A percentile compares a stretch with the other conserved stretches of the same genome.
Evolutionary conservation across 1,284 basidiomycete species (phyloP).

Genomic region (Psilocybe mexicana): DNA sequence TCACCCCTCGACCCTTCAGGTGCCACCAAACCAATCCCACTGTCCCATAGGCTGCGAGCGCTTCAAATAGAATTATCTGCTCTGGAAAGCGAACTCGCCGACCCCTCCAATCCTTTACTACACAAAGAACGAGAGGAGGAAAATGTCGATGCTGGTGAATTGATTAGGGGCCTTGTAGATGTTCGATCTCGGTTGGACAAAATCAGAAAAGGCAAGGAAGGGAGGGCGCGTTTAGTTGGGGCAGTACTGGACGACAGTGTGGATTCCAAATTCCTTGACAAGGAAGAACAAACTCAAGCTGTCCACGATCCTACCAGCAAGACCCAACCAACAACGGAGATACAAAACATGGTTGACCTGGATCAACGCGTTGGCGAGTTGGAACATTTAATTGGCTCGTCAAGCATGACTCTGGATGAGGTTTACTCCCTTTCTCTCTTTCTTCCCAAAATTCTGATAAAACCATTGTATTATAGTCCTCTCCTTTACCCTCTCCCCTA

Average conservation of each 20-base stretch:
- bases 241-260: conserved; percentile 51
- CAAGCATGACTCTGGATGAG: conserved; percentile 71
- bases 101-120: conserved; percentile 69
- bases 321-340: conserved; percentile 37
- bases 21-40: conserved; percentile 42
- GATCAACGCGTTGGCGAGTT: conserved; percentile 80
- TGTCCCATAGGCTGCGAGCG: conserved; percentile 61
- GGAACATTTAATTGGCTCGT: conserved; percentile 79
- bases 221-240: conserved; percentile 63
- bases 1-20: conserved; percentile 36
- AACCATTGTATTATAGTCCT: conserved; percentile 39
- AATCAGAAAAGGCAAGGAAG: conserved; percentile 65
- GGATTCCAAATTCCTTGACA: conserved; percentile 18
- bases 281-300: conserved; percentile 19
- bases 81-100: conserved; percentile 68
- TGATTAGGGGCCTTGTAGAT: conserved; percentile 74
- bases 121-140: conserved; percentile 53
- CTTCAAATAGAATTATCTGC: conserved; percentile 65
- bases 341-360: conserved; percentile 60
- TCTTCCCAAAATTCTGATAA: neutral
- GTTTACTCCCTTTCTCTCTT: conserved; percentile 34
- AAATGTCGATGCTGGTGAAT: conserved; percentile 70
- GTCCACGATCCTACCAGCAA: conserved; percentile 22
- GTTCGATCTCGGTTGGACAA: conserved; percentile 67
- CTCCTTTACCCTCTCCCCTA: conserved; percentile 77